Conservation (phyloP, 768 basidiomycete species). For the Leccinum sublutescens region DNA sequence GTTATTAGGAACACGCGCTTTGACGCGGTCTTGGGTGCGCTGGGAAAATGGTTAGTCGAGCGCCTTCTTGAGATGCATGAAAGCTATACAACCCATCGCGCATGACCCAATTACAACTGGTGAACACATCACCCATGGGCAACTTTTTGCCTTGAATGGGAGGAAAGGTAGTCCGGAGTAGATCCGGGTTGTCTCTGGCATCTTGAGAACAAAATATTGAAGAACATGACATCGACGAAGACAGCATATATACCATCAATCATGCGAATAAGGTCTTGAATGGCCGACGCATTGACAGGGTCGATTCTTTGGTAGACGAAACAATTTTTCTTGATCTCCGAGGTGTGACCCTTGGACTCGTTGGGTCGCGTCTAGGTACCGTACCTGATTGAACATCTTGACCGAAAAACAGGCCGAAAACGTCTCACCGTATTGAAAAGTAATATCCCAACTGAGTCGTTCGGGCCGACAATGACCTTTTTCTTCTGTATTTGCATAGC, state of each 20-base stretch:
- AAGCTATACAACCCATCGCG: slow-evolving; percentile 66
- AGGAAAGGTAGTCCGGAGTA: slow-evolving; percentile 59
- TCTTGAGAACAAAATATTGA: slow-evolving; percentile 39
- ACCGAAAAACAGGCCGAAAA: neutral
- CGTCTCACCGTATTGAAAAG: slow-evolving; percentile 86
- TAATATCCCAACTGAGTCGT: slow-evolving; percentile 86
- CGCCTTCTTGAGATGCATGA: slow-evolving; percentile 15
- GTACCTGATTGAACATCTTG: neutral
- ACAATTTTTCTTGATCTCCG: slow-evolving; percentile 68
- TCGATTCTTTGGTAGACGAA: slow-evolving; percentile 75
- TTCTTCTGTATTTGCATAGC: slow-evolving; percentile 86
- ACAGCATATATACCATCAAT: slow-evolving; percentile 59
- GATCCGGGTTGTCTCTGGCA: slow-evolving; percentile 60
- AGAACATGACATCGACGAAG: neutral
- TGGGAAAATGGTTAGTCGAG: slow-evolving; percentile 28
- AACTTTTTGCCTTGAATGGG: slow-evolving; percentile 57
- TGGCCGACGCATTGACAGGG: slow-evolving; percentile 75
- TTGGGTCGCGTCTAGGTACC: slow-evolving; percentile 22
- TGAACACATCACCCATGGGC: slow-evolving; percentile 88
- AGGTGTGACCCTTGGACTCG: slow-evolving; percentile 37
- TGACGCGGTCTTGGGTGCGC: slow-evolving; percentile 84
- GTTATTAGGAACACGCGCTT: slow-evolving; percentile 94
- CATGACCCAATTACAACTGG: slow-evolving; percentile 85
- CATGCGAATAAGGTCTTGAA: slow-evolving; percentile 74
- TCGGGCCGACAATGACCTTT: slow-evolving; percentile 86